phyloP scores from a whole-genome alignment of 169 alveolate genomes.

The Plasmodium relictum region DNA sequence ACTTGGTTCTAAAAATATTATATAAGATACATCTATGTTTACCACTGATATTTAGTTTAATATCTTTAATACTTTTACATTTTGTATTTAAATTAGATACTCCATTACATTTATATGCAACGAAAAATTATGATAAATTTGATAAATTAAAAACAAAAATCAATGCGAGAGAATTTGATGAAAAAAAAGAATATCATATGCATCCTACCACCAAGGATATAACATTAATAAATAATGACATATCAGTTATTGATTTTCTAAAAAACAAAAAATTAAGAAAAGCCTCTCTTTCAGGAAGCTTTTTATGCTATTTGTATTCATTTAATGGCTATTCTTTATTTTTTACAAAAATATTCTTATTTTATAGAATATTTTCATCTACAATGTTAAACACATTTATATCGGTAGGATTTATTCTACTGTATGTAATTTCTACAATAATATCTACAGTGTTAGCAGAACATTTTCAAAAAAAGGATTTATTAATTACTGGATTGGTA shows the following conservation, averaged over 20 bases:
- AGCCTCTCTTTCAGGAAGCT: slow-evolving; percentile 1
- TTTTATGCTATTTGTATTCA: slow-evolving; percentile 36
- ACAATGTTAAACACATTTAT: slow-evolving; percentile 16
- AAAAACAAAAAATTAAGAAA: slow-evolving; percentile 22
- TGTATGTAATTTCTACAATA: slow-evolving; percentile 30
- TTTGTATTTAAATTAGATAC: slow-evolving; percentile 52
- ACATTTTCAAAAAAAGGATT: slow-evolving; percentile 9
- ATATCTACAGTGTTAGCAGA: not conserved
- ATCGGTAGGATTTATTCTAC: slow-evolving; percentile 15
- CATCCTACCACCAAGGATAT: slow-evolving; percentile 22
- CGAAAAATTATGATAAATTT: slow-evolving; percentile 33
- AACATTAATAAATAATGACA: slow-evolving; percentile 26
- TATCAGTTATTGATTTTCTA: slow-evolving; percentile 20
- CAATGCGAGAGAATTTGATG: slow-evolving; percentile 12
- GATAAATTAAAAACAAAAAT: slow-evolving; percentile 37
- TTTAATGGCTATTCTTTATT: slow-evolving; percentile 43
- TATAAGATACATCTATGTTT: slow-evolving; percentile 27
- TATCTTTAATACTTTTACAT: slow-evolving; percentile 15
- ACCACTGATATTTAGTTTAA: slow-evolving; percentile 35
- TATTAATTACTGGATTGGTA: slow-evolving; percentile 22
- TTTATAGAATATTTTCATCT: slow-evolving; percentile 8
- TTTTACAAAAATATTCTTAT: slow-evolving; percentile 18
- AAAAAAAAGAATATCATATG: slow-evolving; percentile 34
- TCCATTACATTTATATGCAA: slow-evolving; percentile 59
- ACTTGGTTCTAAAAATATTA: not conserved